Percentiles rank a stretch among this genome's conserved stretches.
phyloP scores from a whole-genome alignment of 257 asterid genomes.

The Solanum appendiculatum region DNA sequence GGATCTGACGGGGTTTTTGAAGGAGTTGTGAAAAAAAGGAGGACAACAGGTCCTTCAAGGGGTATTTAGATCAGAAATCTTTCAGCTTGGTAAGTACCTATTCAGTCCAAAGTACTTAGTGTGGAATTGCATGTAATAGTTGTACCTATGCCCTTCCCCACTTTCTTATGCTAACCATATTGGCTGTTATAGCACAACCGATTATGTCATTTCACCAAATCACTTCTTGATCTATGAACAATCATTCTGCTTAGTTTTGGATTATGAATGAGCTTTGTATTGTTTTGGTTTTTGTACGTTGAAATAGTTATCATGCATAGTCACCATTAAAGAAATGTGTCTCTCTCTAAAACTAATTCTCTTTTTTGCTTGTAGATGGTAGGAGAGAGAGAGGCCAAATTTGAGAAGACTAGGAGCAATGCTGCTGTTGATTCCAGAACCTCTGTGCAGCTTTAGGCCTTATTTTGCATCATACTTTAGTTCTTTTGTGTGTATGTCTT shows the following conservation, averaged over 20 bases:
- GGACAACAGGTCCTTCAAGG: background rate
- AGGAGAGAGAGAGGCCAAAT: background rate
- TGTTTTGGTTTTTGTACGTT: background rate
- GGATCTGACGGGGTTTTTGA: conserved; percentile 39
- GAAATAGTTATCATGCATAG: background rate
- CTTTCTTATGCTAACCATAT: background rate
- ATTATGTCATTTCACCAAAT: background rate
- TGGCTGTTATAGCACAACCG: background rate
- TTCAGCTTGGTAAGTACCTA: background rate
- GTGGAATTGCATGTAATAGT: background rate
- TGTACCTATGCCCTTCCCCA: background rate
- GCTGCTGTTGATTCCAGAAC: background rate
- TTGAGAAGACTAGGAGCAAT: background rate
- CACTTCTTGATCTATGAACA: background rate
- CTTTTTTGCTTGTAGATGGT: background rate
- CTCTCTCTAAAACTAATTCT: background rate
- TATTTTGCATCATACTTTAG: background rate
- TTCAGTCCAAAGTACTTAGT: background rate
- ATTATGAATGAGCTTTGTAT: background rate
- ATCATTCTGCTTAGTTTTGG: background rate
- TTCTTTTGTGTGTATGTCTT: background rate
- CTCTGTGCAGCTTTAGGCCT: background rate
- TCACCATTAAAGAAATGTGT: background rate
- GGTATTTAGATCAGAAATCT: background rate
- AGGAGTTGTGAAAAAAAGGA: conserved; percentile 26